Evolutionary conservation across 2,329 filamentous ascomycete species (phyloP).

Genomic region (Clonostachys rosea): DNA sequence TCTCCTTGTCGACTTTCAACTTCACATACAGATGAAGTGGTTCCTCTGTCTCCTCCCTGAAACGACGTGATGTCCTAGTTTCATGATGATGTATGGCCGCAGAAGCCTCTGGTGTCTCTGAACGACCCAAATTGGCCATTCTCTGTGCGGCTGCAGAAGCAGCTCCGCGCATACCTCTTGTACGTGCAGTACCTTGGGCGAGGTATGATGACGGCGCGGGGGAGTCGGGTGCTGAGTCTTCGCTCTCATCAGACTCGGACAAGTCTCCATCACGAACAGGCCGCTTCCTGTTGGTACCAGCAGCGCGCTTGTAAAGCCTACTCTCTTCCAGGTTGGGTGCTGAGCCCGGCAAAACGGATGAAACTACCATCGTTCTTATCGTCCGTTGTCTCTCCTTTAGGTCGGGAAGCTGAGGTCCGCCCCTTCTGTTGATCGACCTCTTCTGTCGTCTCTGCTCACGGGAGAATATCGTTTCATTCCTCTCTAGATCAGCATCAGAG

Average conservation of each 20-base stretch:
- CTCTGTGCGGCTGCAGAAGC: constrained; percentile 82
- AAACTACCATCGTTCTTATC: constrained; percentile 87
- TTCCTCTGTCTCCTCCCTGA: constrained; percentile 77
- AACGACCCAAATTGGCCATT: constrained; percentile 77
- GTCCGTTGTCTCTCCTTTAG: constrained; percentile 92
- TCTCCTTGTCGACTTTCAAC: constrained; percentile 68
- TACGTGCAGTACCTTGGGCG: constrained; percentile 73
- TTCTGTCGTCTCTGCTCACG: constrained; percentile 93
- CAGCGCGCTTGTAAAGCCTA: constrained; percentile 76
- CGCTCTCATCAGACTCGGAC: constrained; percentile 88
- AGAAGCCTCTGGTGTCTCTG: constrained; percentile 80
- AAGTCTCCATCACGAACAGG: constrained; percentile 58
- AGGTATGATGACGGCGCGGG: constrained; percentile 71
- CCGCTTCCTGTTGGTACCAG: constrained; percentile 55
- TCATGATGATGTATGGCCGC: constrained; percentile 62
- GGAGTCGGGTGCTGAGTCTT: constrained; percentile 83
- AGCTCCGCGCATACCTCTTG: constrained; percentile 83
- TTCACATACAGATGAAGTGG: constrained; percentile 67
- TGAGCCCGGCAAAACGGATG: constrained; percentile 85
- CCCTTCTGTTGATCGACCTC: constrained; percentile 87
- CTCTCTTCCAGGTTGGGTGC: constrained; percentile 78
- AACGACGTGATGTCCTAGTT: constrained; percentile 60
- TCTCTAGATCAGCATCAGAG: constrained; percentile 83
- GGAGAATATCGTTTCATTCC: constrained; percentile 87
- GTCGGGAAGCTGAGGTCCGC: constrained; percentile 90